Evolutionary conservation across 2,329 filamentous ascomycete genomes (phyloP).

Genomic region (Ophiostoma ulmi): DNA sequence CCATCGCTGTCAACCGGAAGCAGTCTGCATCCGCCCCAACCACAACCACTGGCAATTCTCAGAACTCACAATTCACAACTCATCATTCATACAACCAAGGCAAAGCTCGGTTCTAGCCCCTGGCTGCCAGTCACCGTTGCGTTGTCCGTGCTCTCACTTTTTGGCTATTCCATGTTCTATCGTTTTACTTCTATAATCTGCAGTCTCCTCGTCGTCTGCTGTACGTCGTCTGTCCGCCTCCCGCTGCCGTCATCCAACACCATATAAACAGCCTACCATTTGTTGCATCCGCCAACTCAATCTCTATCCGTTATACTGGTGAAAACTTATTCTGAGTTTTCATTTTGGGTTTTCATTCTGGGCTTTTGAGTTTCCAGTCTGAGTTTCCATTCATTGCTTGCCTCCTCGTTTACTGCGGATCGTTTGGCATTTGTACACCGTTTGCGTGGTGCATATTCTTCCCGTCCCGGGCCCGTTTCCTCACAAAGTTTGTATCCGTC

Average conservation of each 20-base stretch:
- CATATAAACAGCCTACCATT: neutral
- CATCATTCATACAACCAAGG: neutral
- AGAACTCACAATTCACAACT: neutral
- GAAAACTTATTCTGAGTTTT: neutral
- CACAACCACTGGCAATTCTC: neutral
- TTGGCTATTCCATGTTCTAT: neutral
- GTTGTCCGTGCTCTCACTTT: neutral
- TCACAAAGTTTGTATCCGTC: conserved; percentile 18
- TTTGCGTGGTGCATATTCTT: conserved; percentile 24
- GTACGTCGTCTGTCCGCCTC: neutral
- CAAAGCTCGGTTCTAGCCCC: neutral
- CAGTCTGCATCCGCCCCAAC: neutral
- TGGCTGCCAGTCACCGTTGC: neutral
- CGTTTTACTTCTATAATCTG: neutral
- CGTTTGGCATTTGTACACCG: conserved; percentile 22
- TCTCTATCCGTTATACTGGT: neutral
- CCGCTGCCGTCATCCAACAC: neutral
- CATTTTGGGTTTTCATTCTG: neutral
- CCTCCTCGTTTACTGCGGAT: conserved; percentile 1
- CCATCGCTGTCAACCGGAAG: neutral
- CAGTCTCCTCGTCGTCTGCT: neutral
- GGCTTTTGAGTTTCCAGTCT: neutral
- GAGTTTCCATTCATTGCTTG: neutral
- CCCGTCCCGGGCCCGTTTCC: conserved; percentile 22
- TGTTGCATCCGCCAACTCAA: conserved; percentile 10